Percentiles rank a stretch among this genome's conserved stretches.
These are phyloP conservation scores for Leccinum uliginosum DNA, from an alignment of 768 basidiomycete genomes.

Conservation along the genomic window DNA sequence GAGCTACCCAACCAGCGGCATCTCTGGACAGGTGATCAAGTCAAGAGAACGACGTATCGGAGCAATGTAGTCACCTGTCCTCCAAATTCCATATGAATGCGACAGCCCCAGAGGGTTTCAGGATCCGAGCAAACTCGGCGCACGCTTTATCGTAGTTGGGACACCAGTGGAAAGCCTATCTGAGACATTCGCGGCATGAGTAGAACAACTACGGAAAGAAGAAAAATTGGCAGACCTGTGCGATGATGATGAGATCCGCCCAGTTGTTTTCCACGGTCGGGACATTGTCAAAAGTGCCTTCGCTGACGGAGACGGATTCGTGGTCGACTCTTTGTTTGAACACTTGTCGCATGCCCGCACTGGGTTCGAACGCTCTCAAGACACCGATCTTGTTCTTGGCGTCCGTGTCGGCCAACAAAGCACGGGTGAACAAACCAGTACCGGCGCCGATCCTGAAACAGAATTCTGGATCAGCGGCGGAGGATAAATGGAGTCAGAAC, in stretches of 20 bases:
- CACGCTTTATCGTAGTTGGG: slow-evolving; percentile 71
- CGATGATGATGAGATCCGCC: slow-evolving; percentile 77
- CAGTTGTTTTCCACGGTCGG: slow-evolving; percentile 59
- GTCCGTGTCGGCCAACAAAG: slow-evolving; percentile 61
- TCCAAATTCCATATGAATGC: slow-evolving; percentile 91
- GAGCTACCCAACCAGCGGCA: slow-evolving; percentile 66
- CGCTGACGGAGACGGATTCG: slow-evolving; percentile 44
- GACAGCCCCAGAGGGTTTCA: slow-evolving; percentile 70
- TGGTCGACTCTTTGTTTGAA: slow-evolving; percentile 59
- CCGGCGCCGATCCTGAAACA: slow-evolving; percentile 68
- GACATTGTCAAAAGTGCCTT: slow-evolving; percentile 64
- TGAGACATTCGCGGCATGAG: slow-evolving; percentile 6
- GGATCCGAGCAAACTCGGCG: slow-evolving; percentile 72
- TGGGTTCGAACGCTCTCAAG: slow-evolving; percentile 77
- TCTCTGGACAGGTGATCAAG: slow-evolving; percentile 35
- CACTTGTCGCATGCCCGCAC: slow-evolving; percentile 75
- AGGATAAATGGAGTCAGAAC: slow-evolving; percentile 24
- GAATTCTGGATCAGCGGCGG: not conserved
- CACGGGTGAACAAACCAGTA: slow-evolving; percentile 86
- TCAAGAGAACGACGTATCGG: not conserved
- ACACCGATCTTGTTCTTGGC: slow-evolving; percentile 48
- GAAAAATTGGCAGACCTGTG: slow-evolving; percentile 48
- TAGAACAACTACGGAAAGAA: slow-evolving; percentile 1
- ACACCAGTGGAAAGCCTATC: slow-evolving; percentile 92
- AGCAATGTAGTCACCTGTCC: slow-evolving; percentile 46